These are phyloP conservation scores for Reutealis trisperma DNA, from an alignment of 345 rosid species.

Conservation along the genomic window DNA sequence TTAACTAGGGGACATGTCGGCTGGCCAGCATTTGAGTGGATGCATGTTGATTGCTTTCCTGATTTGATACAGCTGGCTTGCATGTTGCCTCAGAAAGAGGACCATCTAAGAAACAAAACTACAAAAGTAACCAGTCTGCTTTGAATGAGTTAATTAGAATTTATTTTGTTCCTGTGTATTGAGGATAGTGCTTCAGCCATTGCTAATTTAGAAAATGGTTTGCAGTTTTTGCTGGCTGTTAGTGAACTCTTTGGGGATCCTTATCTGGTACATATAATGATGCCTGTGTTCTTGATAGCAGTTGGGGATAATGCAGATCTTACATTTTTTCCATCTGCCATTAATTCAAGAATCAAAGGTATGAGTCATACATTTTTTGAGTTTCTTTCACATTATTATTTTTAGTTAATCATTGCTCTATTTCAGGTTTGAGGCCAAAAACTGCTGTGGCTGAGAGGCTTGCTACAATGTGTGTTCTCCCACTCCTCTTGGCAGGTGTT, in stretches of 20 bases:
- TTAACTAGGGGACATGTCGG: slow-evolving; percentile 64
- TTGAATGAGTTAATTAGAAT: slow-evolving; percentile 12
- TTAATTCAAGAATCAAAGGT: slow-evolving; percentile 74
- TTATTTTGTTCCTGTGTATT: slow-evolving; percentile 11
- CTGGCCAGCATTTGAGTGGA: slow-evolving; percentile 95
- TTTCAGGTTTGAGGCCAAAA: slow-evolving; percentile 83
- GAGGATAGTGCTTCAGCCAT: slow-evolving; percentile 9
- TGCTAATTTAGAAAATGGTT: slow-evolving; percentile 27
- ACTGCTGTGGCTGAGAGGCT: slow-evolving; percentile 75
- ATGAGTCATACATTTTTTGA: slow-evolving; percentile 15
- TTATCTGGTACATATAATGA: slow-evolving; percentile 75
- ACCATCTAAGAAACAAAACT: slow-evolving; percentile 72
- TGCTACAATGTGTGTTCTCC: slow-evolving; percentile 74
- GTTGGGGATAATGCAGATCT: slow-evolving; percentile 82
- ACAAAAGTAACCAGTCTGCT: slow-evolving; percentile 58
- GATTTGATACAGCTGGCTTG: slow-evolving; percentile 72
- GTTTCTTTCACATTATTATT: slow-evolving; percentile 9
- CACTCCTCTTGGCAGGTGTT: slow-evolving; percentile 90
- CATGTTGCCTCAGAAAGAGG: slow-evolving; percentile 89
- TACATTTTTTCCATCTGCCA: slow-evolving; percentile 56
- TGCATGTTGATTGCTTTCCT: slow-evolving; percentile 89
- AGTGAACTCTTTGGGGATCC: slow-evolving; percentile 68
- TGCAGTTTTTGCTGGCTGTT: slow-evolving; percentile 85
- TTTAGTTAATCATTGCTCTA: slow-evolving; percentile 27
- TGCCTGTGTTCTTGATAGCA: slow-evolving; percentile 87